Evolutionary conservation across 1,284 basidiomycete species (phyloP), one percentile per base, ranked within the genome.

Genomic region (Kwoniella shivajii): DNA sequence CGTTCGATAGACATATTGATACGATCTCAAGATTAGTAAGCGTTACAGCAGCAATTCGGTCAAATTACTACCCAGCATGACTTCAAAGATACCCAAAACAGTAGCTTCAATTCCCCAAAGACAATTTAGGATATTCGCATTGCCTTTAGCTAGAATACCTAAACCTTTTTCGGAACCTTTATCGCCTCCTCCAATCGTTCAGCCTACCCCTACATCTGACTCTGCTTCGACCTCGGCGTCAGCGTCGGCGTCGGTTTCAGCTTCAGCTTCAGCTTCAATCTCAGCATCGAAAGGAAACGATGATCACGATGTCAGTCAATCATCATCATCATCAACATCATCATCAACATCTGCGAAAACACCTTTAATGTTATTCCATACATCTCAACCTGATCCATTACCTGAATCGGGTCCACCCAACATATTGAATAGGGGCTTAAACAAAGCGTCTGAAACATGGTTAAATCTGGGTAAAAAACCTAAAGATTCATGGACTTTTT

Each of bases 401-500:
- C 43, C 56, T 1, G 50, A n/a, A 14, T 22, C 44, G 11, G 48
- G 53, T 18, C 22, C 55, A 13, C 31, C 54, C 2, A 31, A 38
- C 6, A 31, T 52, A 10, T 36, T 49, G 14, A 47, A 50, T 22
- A 56, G 31, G 52, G 71, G 64, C 18, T 57, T 76, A 13, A 54
- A 65, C 30, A 70, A 71, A 56, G 74, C 76, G 1, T 65, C 64
- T 4, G 67, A 70, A 30, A 52, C 61, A 48, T 78, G 77, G 77
- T 58, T 75, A 36, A 72, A 73, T 46, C 59, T 77, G 31, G 72
- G 73, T 11, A 58, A 67, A 33, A 73, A 73, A 57, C 64, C 68
- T 11, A 63, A 64, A 45, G 63, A 68, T n/a, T 63, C 63, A 10
- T 72, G 71, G 70, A 74, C 72, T 65, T 73, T 67, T 49, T 74